phyloP scores from a whole-genome alignment of 345 rosid genomes.

The Moringa oleifera region DNA sequence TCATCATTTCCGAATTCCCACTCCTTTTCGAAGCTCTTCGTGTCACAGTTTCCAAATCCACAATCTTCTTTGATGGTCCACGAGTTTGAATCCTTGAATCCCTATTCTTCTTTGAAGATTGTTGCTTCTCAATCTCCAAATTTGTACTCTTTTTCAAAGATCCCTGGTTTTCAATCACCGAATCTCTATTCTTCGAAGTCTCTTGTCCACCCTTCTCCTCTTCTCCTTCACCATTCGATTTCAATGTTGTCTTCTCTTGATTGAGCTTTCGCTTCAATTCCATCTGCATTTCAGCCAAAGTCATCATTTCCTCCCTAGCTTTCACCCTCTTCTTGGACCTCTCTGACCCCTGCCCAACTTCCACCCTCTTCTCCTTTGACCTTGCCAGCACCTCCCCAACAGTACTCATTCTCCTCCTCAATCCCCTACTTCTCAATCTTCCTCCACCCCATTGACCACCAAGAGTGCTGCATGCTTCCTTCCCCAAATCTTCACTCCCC shows the following conservation, averaged over 20 bases:
- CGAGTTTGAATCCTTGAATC: conserved; percentile 4
- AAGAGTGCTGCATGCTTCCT: background rate
- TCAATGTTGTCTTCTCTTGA: conserved; percentile 29
- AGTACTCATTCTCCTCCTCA: conserved; percentile 28
- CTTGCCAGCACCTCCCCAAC: conserved; percentile 34
- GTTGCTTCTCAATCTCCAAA: conserved; percentile 11
- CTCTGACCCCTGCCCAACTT: conserved; percentile 8
- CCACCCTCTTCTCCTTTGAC: conserved; percentile 21
- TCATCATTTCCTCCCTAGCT: conserved; percentile 56
- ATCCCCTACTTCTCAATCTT: conserved; percentile 30
- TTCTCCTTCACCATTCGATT: conserved; percentile 18
- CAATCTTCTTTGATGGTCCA: conserved; percentile 15
- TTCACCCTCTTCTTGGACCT: conserved; percentile 21
- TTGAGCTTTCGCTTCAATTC: conserved; percentile 34
- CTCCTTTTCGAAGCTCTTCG: conserved; percentile 23
- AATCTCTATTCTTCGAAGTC: conserved; percentile 9
- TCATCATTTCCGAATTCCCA: conserved; percentile 16
- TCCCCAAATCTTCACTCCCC: background rate
- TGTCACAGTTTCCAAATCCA: conserved; percentile 21
- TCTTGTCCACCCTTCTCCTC: conserved; percentile 18
- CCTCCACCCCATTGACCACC: conserved; percentile 30
- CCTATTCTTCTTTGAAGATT: conserved; percentile 18
- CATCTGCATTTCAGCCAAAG: conserved; percentile 68
- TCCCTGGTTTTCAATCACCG: conserved; percentile 21
- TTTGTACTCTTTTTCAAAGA: conserved; percentile 18